Percentiles rank a stretch among this genome's conserved stretches.
phyloP scores from a whole-genome alignment of 2,329 filamentous ascomycete species.

The Colletotrichum neosansevieriae region DNA sequence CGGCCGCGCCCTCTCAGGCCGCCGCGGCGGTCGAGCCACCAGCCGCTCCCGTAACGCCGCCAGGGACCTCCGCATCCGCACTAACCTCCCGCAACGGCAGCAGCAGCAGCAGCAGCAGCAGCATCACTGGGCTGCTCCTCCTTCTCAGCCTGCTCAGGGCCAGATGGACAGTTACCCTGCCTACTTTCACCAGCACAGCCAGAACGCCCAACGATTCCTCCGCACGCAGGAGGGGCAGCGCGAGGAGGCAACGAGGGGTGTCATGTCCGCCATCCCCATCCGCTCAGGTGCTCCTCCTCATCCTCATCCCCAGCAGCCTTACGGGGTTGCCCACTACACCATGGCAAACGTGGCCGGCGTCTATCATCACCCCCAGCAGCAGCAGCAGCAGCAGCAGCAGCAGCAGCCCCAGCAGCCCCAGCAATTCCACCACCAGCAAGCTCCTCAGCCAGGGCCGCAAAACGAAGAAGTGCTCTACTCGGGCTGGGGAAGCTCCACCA shows the following conservation, averaged over 20 bases:
- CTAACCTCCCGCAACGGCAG: constrained; percentile 5
- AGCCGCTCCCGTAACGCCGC: constrained; percentile 40
- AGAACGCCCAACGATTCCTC: too few species aligned
- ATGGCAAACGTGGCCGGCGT: constrained; percentile 34
- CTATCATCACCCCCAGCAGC: constrained; percentile 23
- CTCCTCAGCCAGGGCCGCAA: not conserved
- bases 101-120: not conserved
- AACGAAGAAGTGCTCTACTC: constrained; percentile 22
- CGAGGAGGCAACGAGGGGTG: too few species aligned
- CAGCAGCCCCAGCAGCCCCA: constrained; percentile 4
- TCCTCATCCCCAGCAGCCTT: constrained; percentile 15
- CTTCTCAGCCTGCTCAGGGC: not conserved
- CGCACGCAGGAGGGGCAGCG: too few species aligned
- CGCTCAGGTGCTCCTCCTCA: too few species aligned
- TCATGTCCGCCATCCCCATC: too few species aligned
- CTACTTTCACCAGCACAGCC: too few species aligned
- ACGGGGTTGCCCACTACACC: constrained; percentile 26
- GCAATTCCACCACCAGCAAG: not conserved
- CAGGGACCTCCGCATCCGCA: constrained; percentile 16
- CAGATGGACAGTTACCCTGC: too few species aligned
- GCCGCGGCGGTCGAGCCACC: constrained; percentile 50
- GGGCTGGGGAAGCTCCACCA: constrained; percentile 18
- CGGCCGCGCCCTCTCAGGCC: constrained; percentile 48
- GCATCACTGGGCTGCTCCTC: too few species aligned
- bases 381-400: constrained; percentile 16